phyloP scores from a whole-genome alignment of 2,329 filamentous ascomycete species.

The Rhexocercosporidium sp. region DNA sequence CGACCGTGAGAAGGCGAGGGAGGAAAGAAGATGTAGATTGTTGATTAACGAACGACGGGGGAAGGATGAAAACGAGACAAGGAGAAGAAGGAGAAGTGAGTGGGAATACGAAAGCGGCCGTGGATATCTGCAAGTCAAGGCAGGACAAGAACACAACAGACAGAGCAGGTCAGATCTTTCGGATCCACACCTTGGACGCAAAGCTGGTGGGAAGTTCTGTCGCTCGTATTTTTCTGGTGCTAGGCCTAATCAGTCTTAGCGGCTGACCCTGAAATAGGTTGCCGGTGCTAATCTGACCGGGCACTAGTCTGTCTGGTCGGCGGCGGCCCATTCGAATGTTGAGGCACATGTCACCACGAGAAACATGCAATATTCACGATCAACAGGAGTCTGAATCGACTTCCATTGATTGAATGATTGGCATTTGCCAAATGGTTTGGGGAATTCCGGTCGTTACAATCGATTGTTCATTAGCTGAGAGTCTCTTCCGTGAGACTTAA shows the following conservation, averaged over 20 bases:
- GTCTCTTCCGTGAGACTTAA: no score
- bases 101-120: constrained; percentile 2
- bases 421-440: no score
- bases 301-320: not conserved
- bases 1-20: not conserved
- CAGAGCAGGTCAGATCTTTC: not conserved
- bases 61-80: not conserved
- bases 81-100: not conserved
- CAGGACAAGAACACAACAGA: no score
- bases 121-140: not conserved
- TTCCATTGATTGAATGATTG: no score
- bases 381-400: no score
- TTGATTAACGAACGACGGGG: not conserved
- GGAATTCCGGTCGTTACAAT: no score
- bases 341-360: no score
- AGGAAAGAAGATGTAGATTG: not conserved
- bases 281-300: not conserved
- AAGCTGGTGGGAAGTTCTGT: not conserved
- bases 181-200: not conserved
- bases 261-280: not conserved
- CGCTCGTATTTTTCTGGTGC: not conserved
- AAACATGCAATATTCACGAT: no score
- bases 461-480: no score
- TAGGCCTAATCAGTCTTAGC: not conserved
- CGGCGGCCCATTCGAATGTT: no score